phyloP scores from a whole-genome alignment of 768 basidiomycete species.

The Russula sp. region DNA sequence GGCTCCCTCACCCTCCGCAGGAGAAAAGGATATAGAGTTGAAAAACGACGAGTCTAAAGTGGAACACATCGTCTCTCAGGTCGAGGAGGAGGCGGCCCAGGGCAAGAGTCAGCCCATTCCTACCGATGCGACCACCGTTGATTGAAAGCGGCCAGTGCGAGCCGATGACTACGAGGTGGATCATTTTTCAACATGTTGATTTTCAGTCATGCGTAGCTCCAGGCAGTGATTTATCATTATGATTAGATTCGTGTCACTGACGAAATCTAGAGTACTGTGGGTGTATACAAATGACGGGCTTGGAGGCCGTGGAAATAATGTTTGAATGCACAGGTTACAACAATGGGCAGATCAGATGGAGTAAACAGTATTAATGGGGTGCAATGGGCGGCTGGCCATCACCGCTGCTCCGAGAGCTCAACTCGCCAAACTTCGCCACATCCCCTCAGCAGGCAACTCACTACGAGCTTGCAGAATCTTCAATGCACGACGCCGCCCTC shows the following conservation, averaged over 20 bases:
- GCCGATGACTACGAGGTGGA: neutral
- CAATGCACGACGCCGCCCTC: slow-evolving; percentile 57
- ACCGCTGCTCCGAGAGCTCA: slow-evolving; percentile 22
- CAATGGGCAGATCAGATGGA: slow-evolving; percentile 36
- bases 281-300: slow-evolving; percentile 19
- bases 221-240: slow-evolving; percentile 3
- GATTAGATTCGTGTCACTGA: slow-evolving; percentile 20
- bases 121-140: slow-evolving; percentile 26
- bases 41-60: slow-evolving; percentile 53
- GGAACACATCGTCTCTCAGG: slow-evolving; percentile 38
- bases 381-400: slow-evolving; percentile 19
- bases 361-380: slow-evolving; percentile 23
- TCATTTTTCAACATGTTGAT: neutral
- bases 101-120: slow-evolving; percentile 18
- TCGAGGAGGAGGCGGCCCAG: slow-evolving; percentile 15
- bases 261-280: slow-evolving; percentile 19
- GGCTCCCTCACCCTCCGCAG: slow-evolving; percentile 34
- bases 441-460: slow-evolving; percentile 64
- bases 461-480: slow-evolving; percentile 70
- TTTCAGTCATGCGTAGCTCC: slow-evolving; percentile 22
- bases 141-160: neutral
- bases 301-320: neutral
- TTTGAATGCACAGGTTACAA: slow-evolving; percentile 17
- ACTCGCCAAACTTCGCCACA: slow-evolving; percentile 76
- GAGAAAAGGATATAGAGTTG: slow-evolving; percentile 34